Evolutionary conservation across 768 basidiomycete genomes (phyloP).

Genomic region (Russula olivacea): DNA sequence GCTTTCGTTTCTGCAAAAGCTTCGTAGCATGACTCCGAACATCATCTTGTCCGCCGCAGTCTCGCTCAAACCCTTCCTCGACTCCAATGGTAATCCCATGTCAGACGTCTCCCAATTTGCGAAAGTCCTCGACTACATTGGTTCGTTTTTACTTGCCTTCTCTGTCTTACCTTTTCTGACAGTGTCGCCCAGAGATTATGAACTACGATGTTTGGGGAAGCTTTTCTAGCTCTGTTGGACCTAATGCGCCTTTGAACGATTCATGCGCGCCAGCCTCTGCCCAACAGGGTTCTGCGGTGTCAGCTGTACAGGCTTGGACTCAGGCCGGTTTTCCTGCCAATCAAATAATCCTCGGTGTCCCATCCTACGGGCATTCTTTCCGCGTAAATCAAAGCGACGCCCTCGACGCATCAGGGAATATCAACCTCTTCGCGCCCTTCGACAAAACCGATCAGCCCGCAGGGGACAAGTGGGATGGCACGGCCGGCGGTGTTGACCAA

Average conservation of each 20-base stretch:
- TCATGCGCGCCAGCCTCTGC: neutral
- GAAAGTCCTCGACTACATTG: conserved; percentile 22
- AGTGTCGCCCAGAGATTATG: conserved; percentile 10
- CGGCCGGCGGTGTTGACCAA: conserved; percentile 28
- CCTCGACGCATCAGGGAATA: conserved; percentile 29
- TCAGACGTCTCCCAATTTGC: conserved; percentile 15
- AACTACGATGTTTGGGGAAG: conserved; percentile 24
- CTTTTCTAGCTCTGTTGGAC: conserved; percentile 9
- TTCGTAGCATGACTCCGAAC: neutral
- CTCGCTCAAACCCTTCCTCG: neutral
- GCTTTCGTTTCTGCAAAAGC: conserved; percentile 7
- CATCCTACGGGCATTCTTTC: conserved; percentile 80
- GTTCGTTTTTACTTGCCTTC: neutral
- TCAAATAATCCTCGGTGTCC: conserved; percentile 78
- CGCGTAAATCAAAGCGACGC: conserved; percentile 37
- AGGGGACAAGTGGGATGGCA: conserved; percentile 36
- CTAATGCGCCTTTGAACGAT: conserved; percentile 23
- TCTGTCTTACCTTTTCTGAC: neutral
- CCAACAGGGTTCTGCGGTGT: conserved; percentile 10
- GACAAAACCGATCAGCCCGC: conserved; percentile 38
- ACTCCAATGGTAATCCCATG: neutral
- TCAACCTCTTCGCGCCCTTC: conserved; percentile 51
- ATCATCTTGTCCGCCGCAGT: conserved; percentile 10
- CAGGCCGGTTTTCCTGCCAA: conserved; percentile 25
- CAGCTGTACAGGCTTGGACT: conserved; percentile 19